These are phyloP conservation scores for Claviceps maximensis DNA, from an alignment of 2,329 filamentous ascomycete genomes.

Conservation along the genomic window DNA sequence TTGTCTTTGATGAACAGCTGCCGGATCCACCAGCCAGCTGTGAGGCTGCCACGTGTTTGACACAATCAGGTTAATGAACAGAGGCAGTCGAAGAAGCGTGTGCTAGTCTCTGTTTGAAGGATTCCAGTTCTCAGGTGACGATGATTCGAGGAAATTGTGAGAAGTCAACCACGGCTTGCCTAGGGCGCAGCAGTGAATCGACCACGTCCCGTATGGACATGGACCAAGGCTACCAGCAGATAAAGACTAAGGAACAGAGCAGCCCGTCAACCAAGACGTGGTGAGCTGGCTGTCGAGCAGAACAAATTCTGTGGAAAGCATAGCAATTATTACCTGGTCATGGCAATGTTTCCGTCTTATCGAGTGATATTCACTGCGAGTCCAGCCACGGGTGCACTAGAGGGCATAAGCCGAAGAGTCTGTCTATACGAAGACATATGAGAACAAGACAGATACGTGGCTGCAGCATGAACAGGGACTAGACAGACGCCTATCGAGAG, in stretches of 20 bases:
- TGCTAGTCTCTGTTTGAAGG: neutral
- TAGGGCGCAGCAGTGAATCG: neutral
- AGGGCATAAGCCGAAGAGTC: neutral
- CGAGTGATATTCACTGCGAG: neutral
- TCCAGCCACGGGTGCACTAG: neutral
- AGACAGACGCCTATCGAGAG: neutral
- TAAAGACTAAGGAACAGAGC: neutral
- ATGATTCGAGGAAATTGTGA: neutral
- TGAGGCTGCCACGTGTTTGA: neutral
- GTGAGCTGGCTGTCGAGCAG: neutral
- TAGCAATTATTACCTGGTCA: neutral
- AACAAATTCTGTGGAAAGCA: neutral
- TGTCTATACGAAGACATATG: neutral
- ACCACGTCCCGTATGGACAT: neutral
- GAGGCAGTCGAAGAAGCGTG: neutral
- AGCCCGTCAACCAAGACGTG: too few relatives aligned
- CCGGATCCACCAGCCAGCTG: slow-evolving; percentile 6
- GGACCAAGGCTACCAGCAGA: too few relatives aligned
- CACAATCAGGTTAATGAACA: neutral
- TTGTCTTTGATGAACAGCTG: neutral
- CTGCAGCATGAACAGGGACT: neutral
- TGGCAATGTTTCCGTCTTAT: neutral
- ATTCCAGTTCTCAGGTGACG: neutral
- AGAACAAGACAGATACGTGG: neutral
- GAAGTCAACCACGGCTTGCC: neutral